Conservation (phyloP, 345 rosid species). For the Eucalyptus viminalis region DNA sequence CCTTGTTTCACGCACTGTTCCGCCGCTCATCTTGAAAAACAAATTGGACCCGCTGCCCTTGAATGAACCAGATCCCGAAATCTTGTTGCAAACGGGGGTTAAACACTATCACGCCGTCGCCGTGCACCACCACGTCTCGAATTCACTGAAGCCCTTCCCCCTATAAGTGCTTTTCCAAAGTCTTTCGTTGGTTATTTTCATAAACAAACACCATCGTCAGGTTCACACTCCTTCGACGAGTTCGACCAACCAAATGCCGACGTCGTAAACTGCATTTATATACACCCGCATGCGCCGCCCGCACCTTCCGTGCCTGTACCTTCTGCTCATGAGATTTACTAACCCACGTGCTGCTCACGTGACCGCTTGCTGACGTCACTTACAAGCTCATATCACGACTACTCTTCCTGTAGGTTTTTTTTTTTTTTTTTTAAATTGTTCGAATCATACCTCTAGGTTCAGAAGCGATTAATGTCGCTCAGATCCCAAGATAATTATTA, state of each 20-base stretch:
- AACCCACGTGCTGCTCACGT: background rate
- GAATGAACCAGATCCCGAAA: background rate
- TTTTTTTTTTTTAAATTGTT: too few species aligned
- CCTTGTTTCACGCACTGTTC: fast-evolving
- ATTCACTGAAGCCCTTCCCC: background rate
- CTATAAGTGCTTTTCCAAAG: background rate
- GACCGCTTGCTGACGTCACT: background rate
- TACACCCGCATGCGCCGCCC: background rate
- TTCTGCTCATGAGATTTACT: background rate
- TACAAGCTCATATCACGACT: too few species aligned
- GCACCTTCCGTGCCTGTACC: background rate
- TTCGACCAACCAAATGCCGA: background rate
- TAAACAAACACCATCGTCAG: background rate
- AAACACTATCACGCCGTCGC: background rate
- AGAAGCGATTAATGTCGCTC: background rate
- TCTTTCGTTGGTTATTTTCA: background rate
- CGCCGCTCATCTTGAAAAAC: background rate
- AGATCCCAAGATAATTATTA: background rate
- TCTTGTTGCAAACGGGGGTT: too few species aligned
- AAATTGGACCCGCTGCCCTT: background rate
- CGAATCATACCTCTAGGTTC: background rate
- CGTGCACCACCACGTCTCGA: background rate
- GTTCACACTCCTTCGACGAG: background rate
- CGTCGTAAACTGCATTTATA: background rate
- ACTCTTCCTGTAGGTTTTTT: background rate